Conservation (phyloP, 2,329 filamentous ascomycete genomes). For the Endoconidiophora laricicola region DNA sequence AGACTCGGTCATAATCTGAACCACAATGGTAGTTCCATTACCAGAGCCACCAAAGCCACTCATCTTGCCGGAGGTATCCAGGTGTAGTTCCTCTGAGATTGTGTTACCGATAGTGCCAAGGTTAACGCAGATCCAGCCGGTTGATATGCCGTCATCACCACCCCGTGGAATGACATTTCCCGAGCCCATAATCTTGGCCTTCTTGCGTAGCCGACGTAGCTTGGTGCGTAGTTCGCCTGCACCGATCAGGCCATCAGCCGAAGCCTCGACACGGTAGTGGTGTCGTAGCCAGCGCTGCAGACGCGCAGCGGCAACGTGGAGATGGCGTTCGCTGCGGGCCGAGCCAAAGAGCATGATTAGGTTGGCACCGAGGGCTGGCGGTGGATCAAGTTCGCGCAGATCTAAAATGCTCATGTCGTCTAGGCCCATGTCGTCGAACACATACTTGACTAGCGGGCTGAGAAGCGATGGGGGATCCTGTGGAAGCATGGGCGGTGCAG, state of each 20-base stretch:
- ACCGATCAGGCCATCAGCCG: slow-evolving; percentile 76
- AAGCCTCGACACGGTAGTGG: slow-evolving; percentile 53
- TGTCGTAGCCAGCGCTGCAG: slow-evolving; percentile 71
- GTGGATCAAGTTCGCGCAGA: slow-evolving; percentile 67
- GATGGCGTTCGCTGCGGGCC: slow-evolving; percentile 78
- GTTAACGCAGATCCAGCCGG: slow-evolving; percentile 93
- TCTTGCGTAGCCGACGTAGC: slow-evolving; percentile 60
- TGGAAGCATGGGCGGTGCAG: slow-evolving; percentile 40
- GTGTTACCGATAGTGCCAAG: slow-evolving; percentile 52
- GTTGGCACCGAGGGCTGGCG: slow-evolving; percentile 72
- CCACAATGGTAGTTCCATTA: slow-evolving; percentile 34
- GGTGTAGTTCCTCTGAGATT: slow-evolving; percentile 26
- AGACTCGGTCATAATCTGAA: slow-evolving; percentile 41
- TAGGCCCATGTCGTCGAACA: slow-evolving; percentile 71
- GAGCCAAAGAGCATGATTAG: slow-evolving; percentile 88
- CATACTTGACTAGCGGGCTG: slow-evolving; percentile 54
- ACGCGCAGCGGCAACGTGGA: slow-evolving; percentile 82
- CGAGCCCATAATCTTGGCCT: slow-evolving; percentile 63
- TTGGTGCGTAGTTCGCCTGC: slow-evolving; percentile 85
- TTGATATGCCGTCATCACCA: slow-evolving; percentile 71
- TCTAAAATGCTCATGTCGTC: slow-evolving; percentile 71
- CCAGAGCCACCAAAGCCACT: slow-evolving; percentile 54
- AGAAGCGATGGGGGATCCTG: slow-evolving; percentile 55
- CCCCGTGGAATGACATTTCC: slow-evolving; percentile 47
- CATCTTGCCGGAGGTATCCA: slow-evolving; percentile 38